A percentile compares a stretch with the other conserved stretches of the same genome.
Evolutionary conservation across 768 basidiomycete species (phyloP).

Genomic region (Lenzites betulinus): DNA sequence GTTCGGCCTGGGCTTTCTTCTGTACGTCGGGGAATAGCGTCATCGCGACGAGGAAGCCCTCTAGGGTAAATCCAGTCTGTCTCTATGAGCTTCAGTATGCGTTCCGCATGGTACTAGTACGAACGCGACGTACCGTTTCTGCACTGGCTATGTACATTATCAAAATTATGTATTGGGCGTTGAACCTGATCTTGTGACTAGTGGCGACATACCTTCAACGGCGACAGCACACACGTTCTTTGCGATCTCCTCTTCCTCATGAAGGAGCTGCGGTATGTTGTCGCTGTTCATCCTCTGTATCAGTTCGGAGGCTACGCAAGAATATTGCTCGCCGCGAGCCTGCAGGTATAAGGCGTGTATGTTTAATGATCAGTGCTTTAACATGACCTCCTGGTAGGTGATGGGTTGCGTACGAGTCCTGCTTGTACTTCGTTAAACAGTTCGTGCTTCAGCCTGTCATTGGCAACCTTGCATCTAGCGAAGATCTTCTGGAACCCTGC

Average conservation of each 20-base stretch:
- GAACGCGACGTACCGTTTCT: slow-evolving; percentile 11
- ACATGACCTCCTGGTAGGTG: too few species aligned
- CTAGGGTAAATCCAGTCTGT: slow-evolving; percentile 29
- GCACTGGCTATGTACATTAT: slow-evolving; percentile 9
- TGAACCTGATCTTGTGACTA: background rate
- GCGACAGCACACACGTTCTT: slow-evolving; percentile 1
- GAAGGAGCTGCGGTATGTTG: background rate
- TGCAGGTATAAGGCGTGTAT: background rate
- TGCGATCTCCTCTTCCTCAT: slow-evolving; percentile 12
- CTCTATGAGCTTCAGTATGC: background rate
- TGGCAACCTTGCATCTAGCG: background rate
- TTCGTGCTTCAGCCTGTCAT: background rate
- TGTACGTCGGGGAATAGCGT: slow-evolving; percentile 35
- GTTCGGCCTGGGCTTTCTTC: slow-evolving; percentile 28
- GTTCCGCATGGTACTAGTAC: background rate
- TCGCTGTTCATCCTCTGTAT: background rate
- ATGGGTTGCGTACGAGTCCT: background rate
- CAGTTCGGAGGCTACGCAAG: background rate
- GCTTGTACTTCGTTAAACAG: background rate
- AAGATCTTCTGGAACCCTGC: background rate
- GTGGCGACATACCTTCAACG: slow-evolving; percentile 10
- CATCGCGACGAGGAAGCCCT: slow-evolving; percentile 37
- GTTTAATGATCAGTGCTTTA: background rate
- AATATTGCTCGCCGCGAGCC: background rate
- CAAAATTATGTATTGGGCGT: too few species aligned